A percentile compares a stretch with the other conserved stretches of the same genome.
These are phyloP conservation scores for Picea glauca DNA, from an alignment of 75 land plant species.

Conservation along the genomic window DNA sequence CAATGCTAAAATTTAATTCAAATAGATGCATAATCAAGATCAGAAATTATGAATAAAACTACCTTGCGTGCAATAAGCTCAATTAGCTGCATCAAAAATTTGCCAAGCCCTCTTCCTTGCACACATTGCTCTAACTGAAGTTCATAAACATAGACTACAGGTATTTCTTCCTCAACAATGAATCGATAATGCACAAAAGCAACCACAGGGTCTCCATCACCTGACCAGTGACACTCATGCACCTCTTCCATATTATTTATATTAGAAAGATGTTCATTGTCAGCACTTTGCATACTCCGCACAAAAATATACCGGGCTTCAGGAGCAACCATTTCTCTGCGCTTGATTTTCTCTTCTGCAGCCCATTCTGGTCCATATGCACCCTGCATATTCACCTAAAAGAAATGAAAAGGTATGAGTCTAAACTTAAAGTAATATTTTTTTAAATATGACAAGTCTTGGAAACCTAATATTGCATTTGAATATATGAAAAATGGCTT, in stretches of 20 bases:
- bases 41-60: background rate
- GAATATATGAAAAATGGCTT: too few species aligned
- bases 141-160: conserved; percentile 92
- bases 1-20: background rate
- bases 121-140: conserved; percentile 75
- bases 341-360: conserved; percentile 81
- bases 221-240: conserved; percentile 19
- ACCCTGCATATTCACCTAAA: conserved; percentile 86
- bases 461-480: background rate
- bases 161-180: conserved; percentile 83
- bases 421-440: background rate
- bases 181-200: conserved; percentile 95
- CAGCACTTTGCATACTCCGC: conserved; percentile 17
- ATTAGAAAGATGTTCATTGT: background rate
- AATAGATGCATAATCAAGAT: background rate
- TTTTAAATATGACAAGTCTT: background rate
- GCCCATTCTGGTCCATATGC: conserved; percentile 90
- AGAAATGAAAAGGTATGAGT: background rate
- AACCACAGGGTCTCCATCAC: conserved; percentile 51
- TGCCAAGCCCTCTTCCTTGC: conserved; percentile 87
- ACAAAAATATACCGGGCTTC: conserved; percentile 88
- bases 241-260: conserved; percentile 6
- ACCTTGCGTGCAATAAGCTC: conserved; percentile 97
- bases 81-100: conserved; percentile 87
- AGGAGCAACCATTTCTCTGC: conserved; percentile 82